Base-by-base conservation (phyloP, 2,329 filamentous ascomycete genomes). In the Myriosclerotinia curreyana region DNA sequence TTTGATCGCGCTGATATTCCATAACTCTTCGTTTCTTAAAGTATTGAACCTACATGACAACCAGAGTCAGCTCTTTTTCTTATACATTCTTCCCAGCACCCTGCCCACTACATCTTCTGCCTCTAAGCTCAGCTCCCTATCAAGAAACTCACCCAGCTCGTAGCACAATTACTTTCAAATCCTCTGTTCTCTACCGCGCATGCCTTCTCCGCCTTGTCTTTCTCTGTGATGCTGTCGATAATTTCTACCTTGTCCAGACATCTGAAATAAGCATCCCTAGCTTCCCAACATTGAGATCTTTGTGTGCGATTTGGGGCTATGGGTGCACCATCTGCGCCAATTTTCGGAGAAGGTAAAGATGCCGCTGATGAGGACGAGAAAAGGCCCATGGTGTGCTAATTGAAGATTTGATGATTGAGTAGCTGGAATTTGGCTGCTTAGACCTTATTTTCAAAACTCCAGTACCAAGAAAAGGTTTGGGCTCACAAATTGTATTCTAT, bases 11-110 rank as follows among this genome's bases (percentile, higher is more conserved):
- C 72, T 96, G 90, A 74, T 90, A 84, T 71, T 99, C 95, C 78
- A 96, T 94, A 44, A 98, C 91, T 72, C 95, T 84, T 79, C 92
- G 90, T 78, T 97, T 93, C 81, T 98, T 97, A 79, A 99, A 99
- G 78, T 99, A 98, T 78, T 92, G 92, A 66, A 97, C 90, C 91
- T 95, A 71, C 62, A 70, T 31, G n/a, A 52, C 31, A 54, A n/a
- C 11, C 31, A 38, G 17, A 60, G 36, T 60, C 31, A 60, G 58
- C 58, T 12, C 17, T 51, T 12, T 22, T 36, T 69, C 66, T 70
- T 68, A 66, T 64, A 51, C 54, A 7, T 52, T 62, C 25, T 38
- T 25, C 17, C 22, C 28, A 38, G 4, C n/a, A 49, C 17, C 5
- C 20, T 9, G 1, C 22, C 36, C 31, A n/a, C 9, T 22, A 9